Base-by-base conservation (phyloP, 169 alveolate species). In the Theileria parva region DNA sequence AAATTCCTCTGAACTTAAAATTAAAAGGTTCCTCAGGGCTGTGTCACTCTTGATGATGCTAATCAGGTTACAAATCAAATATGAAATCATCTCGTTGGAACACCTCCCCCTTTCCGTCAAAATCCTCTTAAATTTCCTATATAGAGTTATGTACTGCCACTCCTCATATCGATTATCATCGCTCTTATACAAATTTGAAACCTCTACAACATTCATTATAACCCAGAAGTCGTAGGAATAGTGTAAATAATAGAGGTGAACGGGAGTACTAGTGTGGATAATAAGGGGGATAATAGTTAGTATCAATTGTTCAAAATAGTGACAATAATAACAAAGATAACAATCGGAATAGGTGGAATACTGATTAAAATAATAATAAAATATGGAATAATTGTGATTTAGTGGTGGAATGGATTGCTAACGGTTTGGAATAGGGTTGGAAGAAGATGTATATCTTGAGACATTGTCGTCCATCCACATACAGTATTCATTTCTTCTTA, bases 401-500 rank as follows among this genome's bases (percentile, higher is more conserved):
- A 8, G 53, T 4, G 53, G 2, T 13, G 53, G 8, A 44, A 44
- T 4, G 12, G 0, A 1, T 53, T 11, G 9, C 78, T 28, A 23
- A 70, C 78, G 79, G 48, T 70, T 70, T 70, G 78, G 79, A 79
- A 70, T 70, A 19, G 37, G 28, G 67, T 70, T 70, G 27, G 78
- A 61, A 34, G 75, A 70, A 12, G 67, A 79, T 53, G 78, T 0
- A 70, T 70, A 70, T 27, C 53, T 70, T 19, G 78, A 70, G 34
- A 70, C 67, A 27, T 21, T 70, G 30, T 15, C 19, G 25, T 27
- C 25, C 9, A 19, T 70, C 78, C 78, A 70, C 13, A 74, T 6
- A 32, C 8, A 19, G 44, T 2, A 15, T 2, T 70, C 63, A 70
- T 70, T 37, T 32, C 27, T 37, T 27, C 78, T 70, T 70, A 6